phyloP scores from a whole-genome alignment of 2,329 filamentous ascomycete genomes.

The Aureobasidium vineae region DNA sequence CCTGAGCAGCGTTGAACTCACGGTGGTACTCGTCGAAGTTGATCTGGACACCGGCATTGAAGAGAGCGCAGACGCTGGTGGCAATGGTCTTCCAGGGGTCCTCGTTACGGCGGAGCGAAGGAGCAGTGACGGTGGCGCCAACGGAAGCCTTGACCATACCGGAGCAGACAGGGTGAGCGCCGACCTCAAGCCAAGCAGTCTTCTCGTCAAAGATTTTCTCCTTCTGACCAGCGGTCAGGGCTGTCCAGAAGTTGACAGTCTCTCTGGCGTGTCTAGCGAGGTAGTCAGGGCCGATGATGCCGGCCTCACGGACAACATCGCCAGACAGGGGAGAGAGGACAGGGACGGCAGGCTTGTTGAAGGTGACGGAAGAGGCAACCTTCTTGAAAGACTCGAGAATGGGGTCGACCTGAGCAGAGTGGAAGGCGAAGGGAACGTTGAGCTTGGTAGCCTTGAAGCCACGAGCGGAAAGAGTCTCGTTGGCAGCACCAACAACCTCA shows the following conservation, averaged over 20 bases:
- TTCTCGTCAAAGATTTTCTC: constrained; percentile 62
- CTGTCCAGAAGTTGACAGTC: constrained; percentile 66
- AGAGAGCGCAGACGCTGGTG: constrained; percentile 58
- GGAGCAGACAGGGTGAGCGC: constrained; percentile 69
- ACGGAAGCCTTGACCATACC: constrained; percentile 67
- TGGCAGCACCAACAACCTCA: constrained; percentile 58
- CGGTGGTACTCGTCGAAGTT: constrained; percentile 70
- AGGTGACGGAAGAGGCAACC: constrained; percentile 54
- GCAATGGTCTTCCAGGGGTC: constrained; percentile 63
- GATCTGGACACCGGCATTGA: constrained; percentile 61
- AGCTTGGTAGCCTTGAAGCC: constrained; percentile 62
- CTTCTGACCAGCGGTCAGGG: constrained; percentile 58
- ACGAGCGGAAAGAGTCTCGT: constrained; percentile 49
- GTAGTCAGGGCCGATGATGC: constrained; percentile 60
- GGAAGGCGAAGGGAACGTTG: constrained; percentile 66
- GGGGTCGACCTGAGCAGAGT: constrained; percentile 63
- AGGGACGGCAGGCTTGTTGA: constrained; percentile 58
- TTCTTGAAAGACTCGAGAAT: constrained; percentile 61
- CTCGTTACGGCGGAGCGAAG: constrained; percentile 63
- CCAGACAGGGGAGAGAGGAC: constrained; percentile 67
- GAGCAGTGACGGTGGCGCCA: constrained; percentile 55
- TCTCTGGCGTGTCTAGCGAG: constrained; percentile 64
- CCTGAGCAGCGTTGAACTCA: constrained; percentile 57
- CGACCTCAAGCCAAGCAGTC: constrained; percentile 70
- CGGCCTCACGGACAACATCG: constrained; percentile 57